Base-by-base conservation (phyloP, 371 early-diverging fungal species). In the Coemansia sp. region DNA sequence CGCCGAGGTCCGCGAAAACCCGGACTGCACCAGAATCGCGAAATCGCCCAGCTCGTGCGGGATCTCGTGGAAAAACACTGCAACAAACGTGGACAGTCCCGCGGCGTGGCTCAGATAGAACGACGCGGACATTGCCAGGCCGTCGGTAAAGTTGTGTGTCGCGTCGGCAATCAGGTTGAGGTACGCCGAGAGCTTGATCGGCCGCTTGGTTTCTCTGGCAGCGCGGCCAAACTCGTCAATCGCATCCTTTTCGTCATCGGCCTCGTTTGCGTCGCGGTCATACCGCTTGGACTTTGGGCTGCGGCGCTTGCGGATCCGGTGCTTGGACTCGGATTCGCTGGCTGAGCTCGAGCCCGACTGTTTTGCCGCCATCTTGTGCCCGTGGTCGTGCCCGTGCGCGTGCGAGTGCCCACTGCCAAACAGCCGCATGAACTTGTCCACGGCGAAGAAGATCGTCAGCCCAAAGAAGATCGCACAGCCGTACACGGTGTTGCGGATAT, bases 41-140 rank as follows among this genome's bases (percentile, higher is more conserved):
- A 90, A 94, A 71, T 94, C 95, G 49, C 93, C 90, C 4, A 94
- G 88, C 79, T 94, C 93, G 72, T 94, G 95, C 4, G 95, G 94
- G 39, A 94, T 90, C 77, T 94, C 95, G 70, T 94, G 95, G 79
- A 94, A 89, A 55, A 94, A 91, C n/a, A 94, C 92, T 1, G 95
- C 94, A 0, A 94, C 86, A 5, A 93, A 88, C 2, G 94, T 92
- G 0, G 92, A 89, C 0, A 92, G 84, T 31, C 94, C 95, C 3
- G 92, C 85, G 2, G 86, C 85, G 14, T 88, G 90, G 12, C 90
- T 90, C 30, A 88, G 83, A 63, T 91, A 90, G 75, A 93, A 93
- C 4, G 91, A 88, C 1, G 92, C 92, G 2, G 93, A 89, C 86
- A 94, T 88, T 8, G 94, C 94, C n/a, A 94, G 80, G 11, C 94